Evolutionary conservation across 2,329 filamentous ascomycete genomes (phyloP), one percentile per base, ranked within the genome.

Genomic region (Achaetomium macrosporum): DNA sequence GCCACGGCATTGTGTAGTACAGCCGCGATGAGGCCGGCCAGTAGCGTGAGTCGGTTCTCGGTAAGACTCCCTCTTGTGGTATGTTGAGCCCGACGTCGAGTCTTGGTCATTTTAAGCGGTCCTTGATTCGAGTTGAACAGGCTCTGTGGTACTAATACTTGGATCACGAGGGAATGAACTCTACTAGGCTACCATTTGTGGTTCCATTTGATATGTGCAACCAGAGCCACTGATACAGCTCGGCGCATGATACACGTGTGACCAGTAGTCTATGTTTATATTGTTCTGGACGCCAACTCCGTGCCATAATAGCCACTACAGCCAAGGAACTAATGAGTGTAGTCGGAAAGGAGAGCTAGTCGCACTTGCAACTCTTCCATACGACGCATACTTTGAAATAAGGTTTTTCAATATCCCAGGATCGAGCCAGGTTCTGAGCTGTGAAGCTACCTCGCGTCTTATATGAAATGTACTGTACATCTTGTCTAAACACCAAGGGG

Each of bases 401-500:
- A 42, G 37, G 19, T 19, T 54, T 30, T 37, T n/a, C 20, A 51
- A 51, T 55, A 43, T 15, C 44, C 20, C 20, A 35, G 50, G n/a
- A 37, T 42, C 42, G 49, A 50, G 50, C 43, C 53, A 51, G 52
- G 48, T 50, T 53, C 37, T 52, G 52, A 54, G 63, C 60, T 58
- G 62, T 59, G 62, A 51, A 62, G 60, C 63, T 57, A 53, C 51
- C 57, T 45, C 57, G 48, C 51, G 53, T 58, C 53, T 59, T 57
- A 47, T 56, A 50, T 46, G 37, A 51, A 55, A 43, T 64, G 59
- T 64, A 64, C 58, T 53, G 40, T 42, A 42, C 40, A 42, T 31
- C 25, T 53, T 55, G 51, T 51, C 57, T 59, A 60, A 56, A 64
- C 56, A 60, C 59, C 57, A 57, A 51, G 57, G 58, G 64, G 64